Evolutionary conservation across 306 rosid genomes (phyloP).

Genomic region (Pachyrhizus erosus): DNA sequence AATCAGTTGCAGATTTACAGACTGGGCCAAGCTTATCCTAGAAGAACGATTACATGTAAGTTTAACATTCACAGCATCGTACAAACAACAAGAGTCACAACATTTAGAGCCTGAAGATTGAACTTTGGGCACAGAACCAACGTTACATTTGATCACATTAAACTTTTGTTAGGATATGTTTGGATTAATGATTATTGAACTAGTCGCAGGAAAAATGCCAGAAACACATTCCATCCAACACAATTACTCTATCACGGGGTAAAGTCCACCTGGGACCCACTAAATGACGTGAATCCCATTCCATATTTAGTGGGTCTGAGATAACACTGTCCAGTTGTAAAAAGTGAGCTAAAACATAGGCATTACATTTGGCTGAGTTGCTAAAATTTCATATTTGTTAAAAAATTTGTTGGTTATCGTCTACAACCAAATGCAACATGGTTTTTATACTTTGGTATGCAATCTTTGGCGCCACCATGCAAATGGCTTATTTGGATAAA

Average conservation of each 20-base stretch:
- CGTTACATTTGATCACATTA: not conserved
- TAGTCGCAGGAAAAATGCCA: not conserved
- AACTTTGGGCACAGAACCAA: constrained; percentile 2
- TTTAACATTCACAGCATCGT: constrained; percentile 23
- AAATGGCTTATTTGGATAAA: not conserved
- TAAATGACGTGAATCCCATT: not conserved
- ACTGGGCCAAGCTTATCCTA: constrained; percentile 87
- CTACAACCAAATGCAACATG: constrained; percentile 2
- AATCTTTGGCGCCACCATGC: not conserved
- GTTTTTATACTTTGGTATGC: not conserved
- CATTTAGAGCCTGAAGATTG: not conserved
- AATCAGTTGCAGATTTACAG: constrained; percentile 78
- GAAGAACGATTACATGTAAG: constrained; percentile 43
- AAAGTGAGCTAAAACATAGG: not conserved
- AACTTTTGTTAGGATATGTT: not conserved
- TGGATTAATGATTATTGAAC: not conserved
- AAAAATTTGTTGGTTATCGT: not conserved
- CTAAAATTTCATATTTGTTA: not conserved
- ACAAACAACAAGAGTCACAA: constrained; percentile 7
- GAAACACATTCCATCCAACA: not conserved
- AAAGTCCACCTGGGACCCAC: not conserved
- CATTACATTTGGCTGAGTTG: not conserved
- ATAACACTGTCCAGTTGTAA: not conserved
- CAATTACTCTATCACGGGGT: not conserved
- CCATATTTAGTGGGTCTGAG: not conserved